Base-by-base conservation (phyloP, 148 eudicot species). In the Rheum nobile region DNA sequence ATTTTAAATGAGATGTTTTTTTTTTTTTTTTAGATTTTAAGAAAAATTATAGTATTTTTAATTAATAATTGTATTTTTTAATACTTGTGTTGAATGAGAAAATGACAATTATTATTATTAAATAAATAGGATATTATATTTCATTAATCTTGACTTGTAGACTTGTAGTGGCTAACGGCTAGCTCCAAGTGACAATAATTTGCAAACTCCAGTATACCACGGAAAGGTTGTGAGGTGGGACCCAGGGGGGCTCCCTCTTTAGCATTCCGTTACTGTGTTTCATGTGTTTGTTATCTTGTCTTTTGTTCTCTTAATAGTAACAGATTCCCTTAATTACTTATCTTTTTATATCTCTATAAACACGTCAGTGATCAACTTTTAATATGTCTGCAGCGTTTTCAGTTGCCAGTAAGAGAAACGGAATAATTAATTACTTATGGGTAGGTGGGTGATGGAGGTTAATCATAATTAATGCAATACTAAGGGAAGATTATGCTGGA, bases 141-240 rank as follows among this genome's bases (percentile, higher is more conserved):
- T n/a, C 43, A 3, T 5, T 41, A 41, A 41, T 41, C 11, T n/a
- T n/a, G n/a, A n/a, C n/a, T n/a, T n/a, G n/a, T n/a, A 24, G 65
- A 22, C 65, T 57, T 59, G 67, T 59, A 59, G 38, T 65, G 70
- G 22, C 35, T 65, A 65, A 65, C 70, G 70, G 70, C 69, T 63
- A 63, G 39, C 38, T 65, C 13, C n/a, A 65, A 12, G 11, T 29
- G 5, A 29, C 29, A 54, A 54, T 10, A 22, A 4, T 57, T 57
- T 28, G 14, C 26, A 28, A 57, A 57, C 16, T 28, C 34, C 55
- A n/a, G n/a, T 26, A 57, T 28, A 28, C 34, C 32, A 57, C 17
- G 17, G 0, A 26, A 54, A 54, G 13, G 61, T 54, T 2, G 28
- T 24, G 11, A 8, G n/a, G 35, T 61, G 68, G 68, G 68, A 6